Percentiles rank a stretch among this genome's conserved stretches.
Evolutionary conservation across 208 protist genomes (phyloP).

Genomic region (Giardia muris): DNA sequence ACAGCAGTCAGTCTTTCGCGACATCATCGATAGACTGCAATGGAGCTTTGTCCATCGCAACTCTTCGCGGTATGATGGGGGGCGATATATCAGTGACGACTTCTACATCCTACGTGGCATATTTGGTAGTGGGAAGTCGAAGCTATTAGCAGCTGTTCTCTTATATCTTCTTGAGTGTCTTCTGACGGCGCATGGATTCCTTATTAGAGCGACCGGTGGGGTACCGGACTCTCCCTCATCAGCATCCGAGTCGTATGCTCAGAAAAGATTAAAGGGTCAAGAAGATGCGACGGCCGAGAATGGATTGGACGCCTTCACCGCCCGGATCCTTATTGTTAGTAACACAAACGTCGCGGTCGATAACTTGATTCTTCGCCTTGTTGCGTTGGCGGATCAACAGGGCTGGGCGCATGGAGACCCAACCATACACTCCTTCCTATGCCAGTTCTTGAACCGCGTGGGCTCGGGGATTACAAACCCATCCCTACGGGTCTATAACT

Average conservation of each 20-base stretch:
- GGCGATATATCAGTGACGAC: background rate
- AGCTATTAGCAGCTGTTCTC: background rate
- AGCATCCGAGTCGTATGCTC: no score
- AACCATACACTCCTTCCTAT: background rate
- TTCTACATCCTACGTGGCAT: background rate
- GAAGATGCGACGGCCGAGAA: no score
- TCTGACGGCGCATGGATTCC: background rate
- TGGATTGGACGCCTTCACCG: no score
- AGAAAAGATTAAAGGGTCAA: no score
- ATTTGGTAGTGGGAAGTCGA: background rate
- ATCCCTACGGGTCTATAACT: background rate
- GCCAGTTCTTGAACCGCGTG: background rate
- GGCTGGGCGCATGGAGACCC: no score
- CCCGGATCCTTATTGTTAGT: background rate
- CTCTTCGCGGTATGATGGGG: background rate
- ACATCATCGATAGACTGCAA: background rate
- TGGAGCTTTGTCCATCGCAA: background rate
- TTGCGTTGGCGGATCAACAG: background rate
- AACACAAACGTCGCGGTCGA: conserved; percentile 7
- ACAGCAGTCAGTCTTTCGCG: background rate
- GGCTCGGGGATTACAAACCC: background rate
- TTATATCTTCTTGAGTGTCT: background rate
- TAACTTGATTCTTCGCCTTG: background rate
- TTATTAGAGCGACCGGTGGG: no score
- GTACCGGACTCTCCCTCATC: no score